Percentiles rank a stretch among this genome's conserved stretches.
phyloP scores from a whole-genome alignment of 2,329 filamentous ascomycete species.

The Hypoxylon sp. region DNA sequence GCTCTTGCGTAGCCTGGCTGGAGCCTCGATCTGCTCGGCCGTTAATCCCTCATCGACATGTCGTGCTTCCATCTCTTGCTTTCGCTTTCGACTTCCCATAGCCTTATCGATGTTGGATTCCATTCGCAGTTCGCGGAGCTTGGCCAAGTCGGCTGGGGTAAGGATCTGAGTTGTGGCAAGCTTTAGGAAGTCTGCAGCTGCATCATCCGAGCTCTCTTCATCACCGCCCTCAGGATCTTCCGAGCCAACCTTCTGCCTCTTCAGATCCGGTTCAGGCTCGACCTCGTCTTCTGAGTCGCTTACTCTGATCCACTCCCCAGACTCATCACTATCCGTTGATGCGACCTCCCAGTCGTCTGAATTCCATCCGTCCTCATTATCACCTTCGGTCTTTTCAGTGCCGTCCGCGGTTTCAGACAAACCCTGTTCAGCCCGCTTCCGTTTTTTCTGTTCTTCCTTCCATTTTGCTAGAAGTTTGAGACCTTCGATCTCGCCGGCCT shows the following conservation, averaged over 20 bases:
- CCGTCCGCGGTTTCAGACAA: conserved; percentile 69
- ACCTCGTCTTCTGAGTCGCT: conserved; percentile 85
- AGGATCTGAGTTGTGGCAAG: conserved; percentile 94
- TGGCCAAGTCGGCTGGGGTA: conserved; percentile 94
- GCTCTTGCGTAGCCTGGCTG: conserved; percentile 79
- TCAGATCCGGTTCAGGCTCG: conserved; percentile 70
- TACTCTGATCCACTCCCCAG: conserved; percentile 93
- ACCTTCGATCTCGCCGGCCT: conserved; percentile 84
- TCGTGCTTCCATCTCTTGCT: conserved; percentile 61
- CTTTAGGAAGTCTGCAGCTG: conserved; percentile 66
- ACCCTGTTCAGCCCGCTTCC: conserved; percentile 74
- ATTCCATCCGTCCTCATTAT: conserved; percentile 60
- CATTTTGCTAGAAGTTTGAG: conserved; percentile 90
- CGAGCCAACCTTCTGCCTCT: conserved; percentile 67
- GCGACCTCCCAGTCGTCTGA: conserved; percentile 69
- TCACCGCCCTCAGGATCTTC: conserved; percentile 50
- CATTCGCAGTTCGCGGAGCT: conserved; percentile 86
- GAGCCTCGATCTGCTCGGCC: conserved; percentile 89
- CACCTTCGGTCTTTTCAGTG: conserved; percentile 68
- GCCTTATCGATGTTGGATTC: conserved; percentile 75
- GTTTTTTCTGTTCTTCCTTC: conserved; percentile 88
- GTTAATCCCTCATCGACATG: conserved; percentile 90
- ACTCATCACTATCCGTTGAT: conserved; percentile 70
- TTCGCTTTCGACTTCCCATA: conserved; percentile 58
- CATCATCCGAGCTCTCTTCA: conserved; percentile 54